phyloP scores from a whole-genome alignment of 768 basidiomycete species.

The Lyophyllum shimeji region DNA sequence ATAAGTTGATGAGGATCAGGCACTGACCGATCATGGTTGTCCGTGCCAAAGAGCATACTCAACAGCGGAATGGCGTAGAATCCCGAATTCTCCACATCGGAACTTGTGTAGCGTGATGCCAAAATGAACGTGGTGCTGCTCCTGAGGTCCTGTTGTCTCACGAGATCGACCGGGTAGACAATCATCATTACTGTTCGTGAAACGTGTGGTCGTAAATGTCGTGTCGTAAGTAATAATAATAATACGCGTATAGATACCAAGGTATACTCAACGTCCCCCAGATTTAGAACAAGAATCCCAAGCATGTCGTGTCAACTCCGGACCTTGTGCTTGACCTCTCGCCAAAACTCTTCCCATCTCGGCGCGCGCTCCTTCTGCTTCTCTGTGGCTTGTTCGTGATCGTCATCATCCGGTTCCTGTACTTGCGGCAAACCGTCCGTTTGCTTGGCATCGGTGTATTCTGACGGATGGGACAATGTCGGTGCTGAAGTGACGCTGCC shows the following conservation, averaged over 20 bases:
- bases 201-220: background rate
- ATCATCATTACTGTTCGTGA: background rate
- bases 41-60: too few species aligned
- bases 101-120: too few species aligned
- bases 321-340: conserved; percentile 38
- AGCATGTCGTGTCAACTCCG: conserved; percentile 1
- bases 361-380: conserved; percentile 14
- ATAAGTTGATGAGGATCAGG: too few species aligned
- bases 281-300: background rate
- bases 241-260: conserved; percentile 5
- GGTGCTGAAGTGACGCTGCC: background rate
- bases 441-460: background rate
- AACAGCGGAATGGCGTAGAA: too few species aligned
- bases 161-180: background rate
- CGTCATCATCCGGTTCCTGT: conserved; percentile 13
- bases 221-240: conserved; percentile 4
- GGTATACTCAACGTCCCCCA: background rate
- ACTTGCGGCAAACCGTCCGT: conserved; percentile 14
- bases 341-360: conserved; percentile 48
- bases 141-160: background rate
- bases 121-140: too few species aligned
- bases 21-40: too few species aligned
- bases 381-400: conserved; percentile 9
- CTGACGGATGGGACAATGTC: background rate
- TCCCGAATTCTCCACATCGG: too few species aligned